Evolutionary conservation across 768 basidiomycete genomes (phyloP).

Genomic region (Pholiota molesta): DNA sequence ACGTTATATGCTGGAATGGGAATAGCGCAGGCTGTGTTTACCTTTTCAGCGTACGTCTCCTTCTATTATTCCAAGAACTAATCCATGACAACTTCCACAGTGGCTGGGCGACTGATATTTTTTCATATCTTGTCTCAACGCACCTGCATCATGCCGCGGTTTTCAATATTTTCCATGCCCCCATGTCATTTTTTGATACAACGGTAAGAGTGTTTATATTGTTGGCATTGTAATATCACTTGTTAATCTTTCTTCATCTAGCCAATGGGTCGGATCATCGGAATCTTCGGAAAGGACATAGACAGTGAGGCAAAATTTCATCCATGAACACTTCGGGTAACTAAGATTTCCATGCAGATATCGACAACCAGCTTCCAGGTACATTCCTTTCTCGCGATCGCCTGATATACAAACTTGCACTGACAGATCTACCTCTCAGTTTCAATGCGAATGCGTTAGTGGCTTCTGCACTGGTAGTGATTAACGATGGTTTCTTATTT

Average conservation of each 20-base stretch:
- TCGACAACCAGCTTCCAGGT: constrained; percentile 66
- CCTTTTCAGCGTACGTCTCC: constrained; percentile 53
- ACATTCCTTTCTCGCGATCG: constrained; percentile 13
- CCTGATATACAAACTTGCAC: neutral
- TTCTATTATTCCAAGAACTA: neutral
- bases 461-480: neutral
- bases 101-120: constrained; percentile 54
- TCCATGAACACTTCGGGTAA: neutral
- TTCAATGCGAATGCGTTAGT: constrained; percentile 60
- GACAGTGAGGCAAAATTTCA: constrained; percentile 44
- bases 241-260: constrained; percentile 19
- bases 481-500: neutral
- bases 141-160: constrained; percentile 64
- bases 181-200: constrained; percentile 80
- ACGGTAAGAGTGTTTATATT: constrained; percentile 38
- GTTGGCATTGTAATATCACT: neutral
- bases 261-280: constrained; percentile 63
- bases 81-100: constrained; percentile 29
- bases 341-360: constrained; percentile 34
- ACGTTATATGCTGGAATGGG: constrained; percentile 65
- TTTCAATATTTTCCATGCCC: constrained; percentile 63
- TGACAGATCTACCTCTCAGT: constrained; percentile 33
- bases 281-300: constrained; percentile 68
- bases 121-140: constrained; percentile 61
- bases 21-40: constrained; percentile 55